Base-by-base conservation (phyloP, 306 rosid species). In the Citrullus amarus region DNA sequence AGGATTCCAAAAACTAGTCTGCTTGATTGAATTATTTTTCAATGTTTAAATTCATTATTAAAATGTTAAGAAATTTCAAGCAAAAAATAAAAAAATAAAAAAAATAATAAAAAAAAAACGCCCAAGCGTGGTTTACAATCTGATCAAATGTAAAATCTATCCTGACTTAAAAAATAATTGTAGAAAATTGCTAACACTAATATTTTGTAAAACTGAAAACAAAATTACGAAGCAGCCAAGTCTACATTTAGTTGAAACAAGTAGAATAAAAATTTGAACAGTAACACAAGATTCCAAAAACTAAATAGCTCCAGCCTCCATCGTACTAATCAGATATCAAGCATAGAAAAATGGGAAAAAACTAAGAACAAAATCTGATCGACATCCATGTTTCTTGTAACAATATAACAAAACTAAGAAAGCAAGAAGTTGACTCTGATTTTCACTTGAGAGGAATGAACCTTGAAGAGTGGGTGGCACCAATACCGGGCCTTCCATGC, bases 401-500 rank as follows among this genome's bases (percentile, higher is more conserved):
- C 54, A 78, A 63, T 56, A 79, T 76, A 57, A 77, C 54, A 82
- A 80, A 54, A 73, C 80, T 74, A 85, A 50, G 74, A 14, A 44
- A 51, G 65, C 15, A 57, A 77, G 75, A 77, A 28, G 81, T 83
- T 25, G 61, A 67, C 13, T 70, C 50, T 14, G 5, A 46, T 69
- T 36, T 53, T 93, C 93, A 93, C 93, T 93, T 93, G 43, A 93
- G 96, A 81, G 98, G 97, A 82, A 93, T 93, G 78, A 93, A 93
- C 91, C 98, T 91, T 63, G 98, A 93, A 0, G 98, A 93, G 87
- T 93, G 98, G 39, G 98, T 93, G 60, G 98, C 98, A 87, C 98
- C 98, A 82, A 93, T 93, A 86, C 98, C 98, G 12, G 98, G 98
- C 84, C 98, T 93, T 44, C 97, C 98, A 0, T 93, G 98, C 92